phyloP scores from a whole-genome alignment of 371 early-diverging fungal genomes.

The Dinochytrium kinnereticum region DNA sequence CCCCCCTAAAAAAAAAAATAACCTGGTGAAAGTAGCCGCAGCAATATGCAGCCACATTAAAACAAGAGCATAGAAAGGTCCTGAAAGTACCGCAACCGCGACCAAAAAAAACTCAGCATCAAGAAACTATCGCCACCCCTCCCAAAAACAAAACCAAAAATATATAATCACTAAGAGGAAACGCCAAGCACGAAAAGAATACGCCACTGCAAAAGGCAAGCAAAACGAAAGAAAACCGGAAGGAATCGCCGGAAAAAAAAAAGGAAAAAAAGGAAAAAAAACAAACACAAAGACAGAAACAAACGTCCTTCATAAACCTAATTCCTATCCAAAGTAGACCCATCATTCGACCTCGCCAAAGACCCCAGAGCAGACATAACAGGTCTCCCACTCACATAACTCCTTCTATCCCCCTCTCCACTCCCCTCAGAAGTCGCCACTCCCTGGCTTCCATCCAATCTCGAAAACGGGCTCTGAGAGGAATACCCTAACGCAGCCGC shows the following conservation, averaged over 20 bases:
- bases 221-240: background rate
- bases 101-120: no score
- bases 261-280: background rate
- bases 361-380: slow-evolving; percentile 13
- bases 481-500: no score
- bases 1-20: no score
- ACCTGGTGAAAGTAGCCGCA: no score
- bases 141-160: background rate
- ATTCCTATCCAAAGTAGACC: background rate
- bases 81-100: no score
- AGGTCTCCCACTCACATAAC: background rate
- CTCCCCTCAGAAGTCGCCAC: background rate
- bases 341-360: slow-evolving; percentile 11
- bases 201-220: background rate
- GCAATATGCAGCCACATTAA: no score
- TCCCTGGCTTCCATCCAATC: background rate
- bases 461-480: background rate
- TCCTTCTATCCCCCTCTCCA: background rate
- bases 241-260: background rate
- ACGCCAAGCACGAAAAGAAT: background rate
- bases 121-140: no score
- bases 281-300: no score
- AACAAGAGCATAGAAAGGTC: no score
- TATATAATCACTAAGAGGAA: background rate
- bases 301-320: no score